Percentiles rank a stretch among this genome's conserved stretches.
Evolutionary conservation across 2,329 filamentous ascomycete species (phyloP).

Genomic region (Claviceps sp.): DNA sequence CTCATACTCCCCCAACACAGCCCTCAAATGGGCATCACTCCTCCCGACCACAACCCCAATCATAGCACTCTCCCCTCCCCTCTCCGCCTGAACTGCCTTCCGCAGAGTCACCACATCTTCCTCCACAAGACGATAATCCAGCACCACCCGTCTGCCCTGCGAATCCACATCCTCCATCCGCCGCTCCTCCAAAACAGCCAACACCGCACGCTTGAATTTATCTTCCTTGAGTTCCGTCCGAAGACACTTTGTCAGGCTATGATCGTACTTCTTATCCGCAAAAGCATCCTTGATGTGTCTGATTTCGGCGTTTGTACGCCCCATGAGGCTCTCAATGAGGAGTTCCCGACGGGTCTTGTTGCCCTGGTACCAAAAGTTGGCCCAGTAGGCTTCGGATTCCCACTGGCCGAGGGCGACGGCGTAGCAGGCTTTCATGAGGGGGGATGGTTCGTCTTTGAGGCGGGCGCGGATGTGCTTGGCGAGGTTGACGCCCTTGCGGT

Average conservation of each 20-base stretch:
- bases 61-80: constrained; percentile 80
- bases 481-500: constrained; percentile 68
- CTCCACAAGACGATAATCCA: constrained; percentile 48
- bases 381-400: constrained; percentile 95
- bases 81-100: constrained; percentile 53
- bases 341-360: constrained; percentile 75
- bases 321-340: constrained; percentile 87
- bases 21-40: constrained; percentile 68
- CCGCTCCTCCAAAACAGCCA: constrained; percentile 70
- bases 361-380: constrained; percentile 93
- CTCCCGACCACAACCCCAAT: constrained; percentile 69
- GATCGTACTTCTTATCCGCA: constrained; percentile 79
- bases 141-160: constrained; percentile 40
- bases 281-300: constrained; percentile 77
- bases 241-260: constrained; percentile 75
- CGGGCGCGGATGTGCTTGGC: constrained; percentile 71
- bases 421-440: constrained; percentile 84
- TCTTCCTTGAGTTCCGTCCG: constrained; percentile 85
- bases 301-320: constrained; percentile 78
- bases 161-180: constrained; percentile 71
- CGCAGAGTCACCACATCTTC: constrained; percentile 63
- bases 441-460: constrained; percentile 59
- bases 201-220: constrained; percentile 83
- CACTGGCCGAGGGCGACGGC: constrained; percentile 78
- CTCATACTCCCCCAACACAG: constrained; percentile 69